phyloP scores from a whole-genome alignment of 2,329 filamentous ascomycete genomes.

The Pezicula rhizophila region DNA sequence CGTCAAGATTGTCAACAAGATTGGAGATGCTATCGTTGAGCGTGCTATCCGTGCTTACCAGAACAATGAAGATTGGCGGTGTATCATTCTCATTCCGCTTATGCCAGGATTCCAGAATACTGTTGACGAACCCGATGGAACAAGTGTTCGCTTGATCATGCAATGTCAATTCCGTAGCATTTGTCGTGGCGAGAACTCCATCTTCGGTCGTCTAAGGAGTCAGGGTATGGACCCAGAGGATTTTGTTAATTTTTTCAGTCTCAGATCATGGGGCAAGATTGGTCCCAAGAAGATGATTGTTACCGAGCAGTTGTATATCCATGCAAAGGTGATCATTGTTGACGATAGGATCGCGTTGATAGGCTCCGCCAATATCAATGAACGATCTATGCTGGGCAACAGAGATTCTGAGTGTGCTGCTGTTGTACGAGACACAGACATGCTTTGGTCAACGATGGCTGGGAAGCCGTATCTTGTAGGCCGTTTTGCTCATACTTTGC shows the following conservation, averaged over 20 bases:
- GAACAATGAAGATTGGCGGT: constrained; percentile 85
- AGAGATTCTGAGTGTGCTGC: constrained; percentile 90
- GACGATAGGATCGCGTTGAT: constrained; percentile 92
- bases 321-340: constrained; percentile 93
- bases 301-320: constrained; percentile 96
- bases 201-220: constrained; percentile 78
- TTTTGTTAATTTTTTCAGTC: constrained; percentile 90
- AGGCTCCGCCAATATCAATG: constrained; percentile 97
- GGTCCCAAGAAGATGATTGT: constrained; percentile 75
- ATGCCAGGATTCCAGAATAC: constrained; percentile 99
- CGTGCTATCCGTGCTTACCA: constrained; percentile 79
- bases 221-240: constrained; percentile 86
- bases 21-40: constrained; percentile 90
- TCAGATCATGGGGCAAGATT: constrained; percentile 89
- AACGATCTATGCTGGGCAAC: constrained; percentile 87
- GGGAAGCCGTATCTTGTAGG: constrained; percentile 85
- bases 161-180: constrained; percentile 96
- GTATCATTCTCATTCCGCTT: constrained; percentile 82
- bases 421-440: constrained; percentile 85
- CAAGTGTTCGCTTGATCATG: constrained; percentile 90
- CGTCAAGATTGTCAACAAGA: constrained; percentile 83
- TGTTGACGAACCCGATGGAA: constrained; percentile 88
- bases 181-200: constrained; percentile 83
- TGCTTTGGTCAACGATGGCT: constrained; percentile 87
- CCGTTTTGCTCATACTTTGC: constrained; percentile 85